Evolutionary conservation across 257 asterid genomes (phyloP), one percentile per base, ranked within the genome.

Genomic region (Perilla frutescens): DNA sequence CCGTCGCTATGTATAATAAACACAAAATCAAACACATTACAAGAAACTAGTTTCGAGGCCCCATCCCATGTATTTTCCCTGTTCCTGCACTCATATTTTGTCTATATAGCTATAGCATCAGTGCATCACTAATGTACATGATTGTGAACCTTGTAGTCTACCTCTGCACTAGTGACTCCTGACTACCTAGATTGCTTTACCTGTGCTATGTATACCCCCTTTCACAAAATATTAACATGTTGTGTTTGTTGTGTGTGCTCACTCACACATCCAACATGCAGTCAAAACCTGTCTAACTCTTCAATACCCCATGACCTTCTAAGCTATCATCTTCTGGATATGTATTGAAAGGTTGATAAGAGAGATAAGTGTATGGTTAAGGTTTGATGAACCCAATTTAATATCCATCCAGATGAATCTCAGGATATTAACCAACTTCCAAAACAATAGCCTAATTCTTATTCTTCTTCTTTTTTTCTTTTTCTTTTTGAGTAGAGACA

Each of bases 11-110:
- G 26, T 34, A 34, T 29, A 34, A 36, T 34, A 11, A 5, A 8
- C 45, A 12, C 9, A 14, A 34, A 59, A 59, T 29, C 66, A 8
- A 60, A 59, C 66, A 60, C 66, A 61, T 61, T 37, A 26, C 47
- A 34, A 11, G 7, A 61, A 6, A 37, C 7, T n/a, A 61, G 31
- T 34, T 32, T 34, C 3, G 14, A 10, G 9, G 15, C 26, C 26
- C 26, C 26, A 20, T 20, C 26, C 26, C 26, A 20, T 20, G 51
- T 14, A 47, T 12, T 47, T 26, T 57, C 41, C 60, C 62, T 7
- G 7, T 29, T 57, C 11, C 41, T 31, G 37, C 7, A 26, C 6
- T 37, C n/a, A 8, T 6, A 26, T 3, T 55, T 26, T 26, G 6
- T 50, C 15, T 49, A 50, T 13, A 9, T 47, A 47, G 51, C 51